These are phyloP conservation scores for Beauveria australis DNA, from an alignment of 2,329 filamentous ascomycete species.

Conservation along the genomic window DNA sequence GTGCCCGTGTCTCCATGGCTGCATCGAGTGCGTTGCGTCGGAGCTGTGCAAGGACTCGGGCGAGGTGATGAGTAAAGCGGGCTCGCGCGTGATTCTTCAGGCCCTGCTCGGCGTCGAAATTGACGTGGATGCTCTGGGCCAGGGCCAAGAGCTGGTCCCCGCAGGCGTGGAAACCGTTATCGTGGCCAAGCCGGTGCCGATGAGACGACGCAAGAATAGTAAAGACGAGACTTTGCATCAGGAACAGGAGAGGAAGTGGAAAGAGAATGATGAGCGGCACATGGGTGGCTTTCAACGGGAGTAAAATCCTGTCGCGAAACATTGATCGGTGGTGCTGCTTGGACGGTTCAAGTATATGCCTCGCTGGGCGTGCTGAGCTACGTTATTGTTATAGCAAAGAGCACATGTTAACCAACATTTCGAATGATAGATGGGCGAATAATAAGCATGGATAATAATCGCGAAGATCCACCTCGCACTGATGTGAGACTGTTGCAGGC, in stretches of 20 bases:
- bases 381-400: background rate
- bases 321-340: background rate
- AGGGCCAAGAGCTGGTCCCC: slow-evolving; percentile 68
- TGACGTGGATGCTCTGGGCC: slow-evolving; percentile 75
- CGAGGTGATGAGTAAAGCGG: slow-evolving; percentile 88
- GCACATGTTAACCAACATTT: slow-evolving; percentile 10
- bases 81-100: slow-evolving; percentile 72
- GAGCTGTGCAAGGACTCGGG: slow-evolving; percentile 81
- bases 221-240: slow-evolving; percentile 7
- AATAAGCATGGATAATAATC: no score
- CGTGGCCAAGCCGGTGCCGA: slow-evolving; percentile 57
- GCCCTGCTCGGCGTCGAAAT: slow-evolving; percentile 67
- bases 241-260: slow-evolving; percentile 16
- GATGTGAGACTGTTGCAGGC: no score
- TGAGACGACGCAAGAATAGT: slow-evolving; percentile 13
- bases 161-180: slow-evolving; percentile 77
- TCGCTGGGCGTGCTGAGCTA: background rate
- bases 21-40: slow-evolving; percentile 81
- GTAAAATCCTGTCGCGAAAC: background rate
- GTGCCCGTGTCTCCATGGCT: slow-evolving; percentile 73
- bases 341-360: background rate
- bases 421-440: no score
- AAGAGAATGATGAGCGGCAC: slow-evolving; percentile 16
- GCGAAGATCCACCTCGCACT: no score
- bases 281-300: slow-evolving; percentile 21